A percentile compares a stretch with the other conserved stretches of the same genome.
Conservation (phyloP, 2,329 filamentous ascomycete species). For the Knufia fluminis region DNA sequence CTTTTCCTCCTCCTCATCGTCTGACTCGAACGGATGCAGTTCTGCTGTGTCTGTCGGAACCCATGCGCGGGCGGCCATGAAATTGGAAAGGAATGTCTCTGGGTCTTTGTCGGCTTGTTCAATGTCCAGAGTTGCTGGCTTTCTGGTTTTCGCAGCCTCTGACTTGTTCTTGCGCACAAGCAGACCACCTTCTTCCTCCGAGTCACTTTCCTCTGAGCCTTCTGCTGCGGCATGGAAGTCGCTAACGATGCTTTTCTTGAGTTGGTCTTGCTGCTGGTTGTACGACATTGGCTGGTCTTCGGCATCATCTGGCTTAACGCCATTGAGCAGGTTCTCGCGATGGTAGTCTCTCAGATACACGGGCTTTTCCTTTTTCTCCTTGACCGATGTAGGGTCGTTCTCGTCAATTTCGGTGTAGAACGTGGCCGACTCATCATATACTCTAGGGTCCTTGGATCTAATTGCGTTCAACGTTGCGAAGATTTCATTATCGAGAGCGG, state of each 20-base stretch:
- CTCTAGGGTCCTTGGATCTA: conserved; percentile 76
- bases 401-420: conserved; percentile 64
- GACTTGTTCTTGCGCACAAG: conserved; percentile 60
- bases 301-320: conserved; percentile 49
- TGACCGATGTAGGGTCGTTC: conserved; percentile 22
- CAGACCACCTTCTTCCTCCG: conserved; percentile 55
- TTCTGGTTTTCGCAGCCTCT: conserved; percentile 27
- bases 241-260: conserved; percentile 68
- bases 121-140: conserved; percentile 54
- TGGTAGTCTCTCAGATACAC: conserved; percentile 87
- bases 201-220: conserved; percentile 32
- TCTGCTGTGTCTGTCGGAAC: conserved; percentile 56
- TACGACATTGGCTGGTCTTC: conserved; percentile 59
- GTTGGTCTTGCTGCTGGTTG: conserved; percentile 73
- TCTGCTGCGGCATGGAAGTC: conserved; percentile 63
- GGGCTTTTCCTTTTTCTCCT: conserved; percentile 65
- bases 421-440: conserved; percentile 70
- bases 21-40: conserved; percentile 81
- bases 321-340: conserved; percentile 73
- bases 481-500: conserved; percentile 77
- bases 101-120: conserved; percentile 76
- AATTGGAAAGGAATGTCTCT: conserved; percentile 88
- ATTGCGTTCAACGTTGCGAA: conserved; percentile 80
- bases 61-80: conserved; percentile 88
- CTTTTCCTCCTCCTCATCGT: conserved; percentile 68